Evolutionary conservation across 164 flowering plant species (phyloP).

Genomic region (Liquidambar formosana): DNA sequence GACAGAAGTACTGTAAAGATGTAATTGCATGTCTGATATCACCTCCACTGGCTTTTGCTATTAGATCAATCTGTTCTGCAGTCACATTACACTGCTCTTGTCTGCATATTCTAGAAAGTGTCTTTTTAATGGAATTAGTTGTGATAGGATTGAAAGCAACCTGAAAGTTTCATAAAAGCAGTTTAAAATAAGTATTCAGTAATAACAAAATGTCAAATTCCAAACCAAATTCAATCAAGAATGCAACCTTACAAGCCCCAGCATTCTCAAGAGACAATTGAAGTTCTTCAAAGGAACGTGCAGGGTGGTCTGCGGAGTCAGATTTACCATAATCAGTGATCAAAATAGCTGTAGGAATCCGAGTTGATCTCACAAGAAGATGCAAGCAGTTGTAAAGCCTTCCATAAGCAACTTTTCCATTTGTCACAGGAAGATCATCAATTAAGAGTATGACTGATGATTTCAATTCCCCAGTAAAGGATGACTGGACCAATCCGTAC

Average conservation of each 20-base stretch:
- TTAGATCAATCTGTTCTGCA: slow-evolving; percentile 61
- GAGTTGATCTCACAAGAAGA: slow-evolving; percentile 65
- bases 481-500: slow-evolving; percentile 54
- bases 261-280: slow-evolving; percentile 61
- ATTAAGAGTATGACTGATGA: slow-evolving; percentile 55
- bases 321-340: slow-evolving; percentile 58
- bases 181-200: slow-evolving; percentile 10
- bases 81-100: slow-evolving; percentile 51
- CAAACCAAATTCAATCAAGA: slow-evolving; percentile 12
- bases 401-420: slow-evolving; percentile 59
- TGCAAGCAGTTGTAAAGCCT: slow-evolving; percentile 68
- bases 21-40: slow-evolving; percentile 93
- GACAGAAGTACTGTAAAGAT: slow-evolving; percentile 74
- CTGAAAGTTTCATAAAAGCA: slow-evolving; percentile 43
- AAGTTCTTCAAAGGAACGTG: slow-evolving; percentile 60
- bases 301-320: slow-evolving; percentile 48
- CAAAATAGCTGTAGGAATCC: slow-evolving; percentile 70
- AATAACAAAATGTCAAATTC: slow-evolving; percentile 1
- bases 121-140: slow-evolving; percentile 70
- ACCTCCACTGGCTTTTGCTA: slow-evolving; percentile 90
- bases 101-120: slow-evolving; percentile 69
- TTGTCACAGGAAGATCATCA: slow-evolving; percentile 85
- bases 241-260: slow-evolving; percentile 83
- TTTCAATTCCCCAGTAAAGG: slow-evolving; percentile 28
- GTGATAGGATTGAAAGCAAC: slow-evolving; percentile 88